phyloP scores from a whole-genome alignment of 495 filamentous ascomycete genomes.

The Hypoxylon lenormandii region DNA sequence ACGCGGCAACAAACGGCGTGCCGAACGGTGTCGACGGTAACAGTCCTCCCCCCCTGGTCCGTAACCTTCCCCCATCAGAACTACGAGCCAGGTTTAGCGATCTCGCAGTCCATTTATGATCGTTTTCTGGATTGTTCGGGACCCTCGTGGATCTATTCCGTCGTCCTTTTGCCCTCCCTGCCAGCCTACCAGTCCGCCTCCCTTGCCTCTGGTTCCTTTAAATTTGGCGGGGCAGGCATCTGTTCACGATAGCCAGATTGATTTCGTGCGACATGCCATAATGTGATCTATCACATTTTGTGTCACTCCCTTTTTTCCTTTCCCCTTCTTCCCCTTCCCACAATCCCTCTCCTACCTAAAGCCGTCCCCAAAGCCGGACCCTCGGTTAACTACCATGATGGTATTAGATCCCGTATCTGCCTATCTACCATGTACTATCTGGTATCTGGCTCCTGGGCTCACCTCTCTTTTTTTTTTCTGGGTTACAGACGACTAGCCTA shows the following conservation, averaged over 20 bases:
- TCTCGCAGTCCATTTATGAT: slow-evolving; percentile 13
- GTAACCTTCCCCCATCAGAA: slow-evolving; percentile 20
- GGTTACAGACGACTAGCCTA: slow-evolving; percentile 29
- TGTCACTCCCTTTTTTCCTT: neutral
- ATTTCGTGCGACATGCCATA: slow-evolving; percentile 31
- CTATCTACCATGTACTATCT: slow-evolving; percentile 23
- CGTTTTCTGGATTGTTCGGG: slow-evolving; percentile 29
- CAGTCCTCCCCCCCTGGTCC: slow-evolving; percentile 17
- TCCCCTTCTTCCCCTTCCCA: slow-evolving; percentile 14
- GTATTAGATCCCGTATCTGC: slow-evolving; percentile 25
- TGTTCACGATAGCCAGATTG: slow-evolving; percentile 43
- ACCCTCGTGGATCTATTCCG: slow-evolving; percentile 25
- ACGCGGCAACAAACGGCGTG: slow-evolving; percentile 30
- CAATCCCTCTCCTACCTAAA: slow-evolving; percentile 7
- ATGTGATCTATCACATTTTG: slow-evolving; percentile 42
- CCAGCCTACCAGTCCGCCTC: slow-evolving; percentile 1
- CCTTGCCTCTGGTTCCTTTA: slow-evolving; percentile 38
- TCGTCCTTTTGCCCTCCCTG: slow-evolving; percentile 26
- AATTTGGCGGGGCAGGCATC: slow-evolving; percentile 39
- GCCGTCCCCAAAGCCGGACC: slow-evolving; percentile 12
- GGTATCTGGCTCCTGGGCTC: neutral
- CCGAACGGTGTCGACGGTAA: slow-evolving; percentile 40
- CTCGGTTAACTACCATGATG: slow-evolving; percentile 33
- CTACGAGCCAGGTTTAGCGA: neutral
- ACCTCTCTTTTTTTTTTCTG: slow-evolving; percentile 1